phyloP scores from a whole-genome alignment of 768 basidiomycete genomes.

The Psilocybe azurescens region DNA sequence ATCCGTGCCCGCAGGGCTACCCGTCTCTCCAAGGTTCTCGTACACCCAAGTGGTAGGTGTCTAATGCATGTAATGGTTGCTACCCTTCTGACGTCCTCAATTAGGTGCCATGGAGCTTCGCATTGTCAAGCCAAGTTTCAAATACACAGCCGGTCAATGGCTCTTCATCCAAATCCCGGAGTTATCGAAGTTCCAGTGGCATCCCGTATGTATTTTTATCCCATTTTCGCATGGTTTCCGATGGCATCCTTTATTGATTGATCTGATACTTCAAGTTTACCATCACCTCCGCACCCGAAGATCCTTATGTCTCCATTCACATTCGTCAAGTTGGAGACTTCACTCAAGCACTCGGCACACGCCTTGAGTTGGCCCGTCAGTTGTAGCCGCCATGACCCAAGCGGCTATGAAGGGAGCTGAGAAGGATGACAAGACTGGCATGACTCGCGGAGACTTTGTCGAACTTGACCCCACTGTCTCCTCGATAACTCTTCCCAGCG shows the following conservation, averaged over 20 bases:
- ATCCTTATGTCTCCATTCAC: conserved; percentile 90
- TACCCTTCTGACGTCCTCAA: conserved; percentile 6
- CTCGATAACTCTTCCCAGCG: conserved; percentile 62
- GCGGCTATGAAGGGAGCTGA: conserved; percentile 80
- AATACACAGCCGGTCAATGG: conserved; percentile 93
- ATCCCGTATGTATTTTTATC: conserved; percentile 74
- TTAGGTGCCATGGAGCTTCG: conserved; percentile 91
- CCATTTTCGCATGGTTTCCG: conserved; percentile 6
- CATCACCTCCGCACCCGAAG: conserved; percentile 94
- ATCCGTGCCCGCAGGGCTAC: conserved; percentile 82
- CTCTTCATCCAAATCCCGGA: conserved; percentile 90
- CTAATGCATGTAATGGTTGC: background rate
- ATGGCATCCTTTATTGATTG: conserved; percentile 15
- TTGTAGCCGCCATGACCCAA: conserved; percentile 79
- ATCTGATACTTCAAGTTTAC: conserved; percentile 65
- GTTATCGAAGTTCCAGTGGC: conserved; percentile 87
- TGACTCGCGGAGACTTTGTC: conserved; percentile 78
- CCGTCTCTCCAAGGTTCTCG: conserved; percentile 81
- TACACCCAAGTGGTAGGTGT: conserved; percentile 82
- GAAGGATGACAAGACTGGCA: conserved; percentile 54
- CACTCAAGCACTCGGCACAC: conserved; percentile 82
- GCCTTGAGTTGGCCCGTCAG: conserved; percentile 79
- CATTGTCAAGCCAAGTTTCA: conserved; percentile 90
- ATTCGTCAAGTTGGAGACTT: conserved; percentile 94
- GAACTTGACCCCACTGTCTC: conserved; percentile 65